These are phyloP conservation scores for Darksidea phi DNA, from an alignment of 495 filamentous ascomycete genomes.

Conservation along the genomic window DNA sequence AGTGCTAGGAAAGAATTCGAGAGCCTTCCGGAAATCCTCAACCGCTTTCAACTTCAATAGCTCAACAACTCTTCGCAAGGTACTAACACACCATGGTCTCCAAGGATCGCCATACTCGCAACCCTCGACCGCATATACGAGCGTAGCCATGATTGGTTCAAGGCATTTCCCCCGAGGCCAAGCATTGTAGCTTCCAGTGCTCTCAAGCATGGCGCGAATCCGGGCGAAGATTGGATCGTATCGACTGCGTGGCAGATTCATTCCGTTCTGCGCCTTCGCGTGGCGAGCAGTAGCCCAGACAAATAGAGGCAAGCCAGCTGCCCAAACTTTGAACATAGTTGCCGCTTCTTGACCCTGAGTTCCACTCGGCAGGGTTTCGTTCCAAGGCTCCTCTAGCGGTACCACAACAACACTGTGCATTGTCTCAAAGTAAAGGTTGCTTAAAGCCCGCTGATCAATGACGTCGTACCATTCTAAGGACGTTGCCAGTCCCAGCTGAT, in stretches of 20 bases:
- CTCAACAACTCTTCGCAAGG: slow-evolving; percentile 15
- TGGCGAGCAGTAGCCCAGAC: slow-evolving; percentile 26
- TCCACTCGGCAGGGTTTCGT: background rate
- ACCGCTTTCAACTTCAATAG: slow-evolving; percentile 24
- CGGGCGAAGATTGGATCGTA: slow-evolving; percentile 17
- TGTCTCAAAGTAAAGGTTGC: slow-evolving; percentile 33
- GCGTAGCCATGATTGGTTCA: slow-evolving; percentile 19
- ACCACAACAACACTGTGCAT: slow-evolving; percentile 7
- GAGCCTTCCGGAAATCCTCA: slow-evolving; percentile 25
- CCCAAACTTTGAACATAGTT: slow-evolving; percentile 23
- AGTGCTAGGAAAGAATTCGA: slow-evolving; percentile 21
- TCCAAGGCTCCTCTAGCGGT: slow-evolving; percentile 27
- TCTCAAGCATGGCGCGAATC: slow-evolving; percentile 12
- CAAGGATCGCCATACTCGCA: slow-evolving; percentile 12
- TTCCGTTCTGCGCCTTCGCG: background rate
- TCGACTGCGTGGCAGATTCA: background rate
- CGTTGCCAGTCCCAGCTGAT: slow-evolving; percentile 23
- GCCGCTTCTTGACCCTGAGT: slow-evolving; percentile 12
- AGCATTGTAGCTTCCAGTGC: slow-evolving; percentile 7
- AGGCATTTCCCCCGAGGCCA: slow-evolving; percentile 25
- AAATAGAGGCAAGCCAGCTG: slow-evolving; percentile 19
- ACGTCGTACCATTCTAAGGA: slow-evolving; percentile 20
- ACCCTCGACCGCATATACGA: slow-evolving; percentile 23
- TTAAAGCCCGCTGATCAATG: slow-evolving; percentile 19
- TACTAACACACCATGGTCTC: slow-evolving; percentile 18